phyloP scores from a whole-genome alignment of 139 green algal species.

The Chlorella sp. region DNA sequence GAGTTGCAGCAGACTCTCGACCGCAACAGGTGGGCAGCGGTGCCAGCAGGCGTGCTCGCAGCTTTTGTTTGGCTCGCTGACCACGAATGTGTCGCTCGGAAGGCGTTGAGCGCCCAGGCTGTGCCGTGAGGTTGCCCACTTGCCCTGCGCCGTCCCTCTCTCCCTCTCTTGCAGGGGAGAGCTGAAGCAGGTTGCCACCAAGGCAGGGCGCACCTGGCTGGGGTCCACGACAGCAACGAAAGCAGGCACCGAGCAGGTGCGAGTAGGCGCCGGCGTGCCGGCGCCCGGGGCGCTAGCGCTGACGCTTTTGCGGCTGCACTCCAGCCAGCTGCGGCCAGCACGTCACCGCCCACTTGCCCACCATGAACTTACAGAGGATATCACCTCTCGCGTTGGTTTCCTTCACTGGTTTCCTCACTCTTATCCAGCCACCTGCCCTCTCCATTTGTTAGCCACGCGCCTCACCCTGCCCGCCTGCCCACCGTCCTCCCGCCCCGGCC shows the following conservation, averaged over 20 bases:
- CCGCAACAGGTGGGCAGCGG: constrained; percentile 21
- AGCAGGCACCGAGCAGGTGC: constrained; percentile 44
- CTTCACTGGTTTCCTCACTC: too few relatives aligned
- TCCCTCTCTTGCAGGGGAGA: background rate
- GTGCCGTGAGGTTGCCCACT: background rate
- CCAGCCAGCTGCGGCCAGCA: too few relatives aligned
- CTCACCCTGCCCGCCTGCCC: background rate
- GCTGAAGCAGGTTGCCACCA: constrained; percentile 1
- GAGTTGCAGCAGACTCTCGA: constrained; percentile 45
- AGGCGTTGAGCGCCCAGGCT: background rate
- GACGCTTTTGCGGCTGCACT: too few relatives aligned
- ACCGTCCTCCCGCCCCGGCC: background rate
- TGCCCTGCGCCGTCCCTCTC: background rate
- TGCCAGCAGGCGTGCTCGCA: background rate
- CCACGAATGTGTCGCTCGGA: background rate
- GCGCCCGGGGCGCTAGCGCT: background rate
- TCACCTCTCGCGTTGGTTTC: too few relatives aligned
- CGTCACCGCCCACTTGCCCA: too few relatives aligned
- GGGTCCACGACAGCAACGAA: constrained; percentile 7
- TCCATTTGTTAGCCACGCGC: too few relatives aligned
- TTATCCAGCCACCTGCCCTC: background rate
- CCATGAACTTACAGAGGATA: too few relatives aligned
- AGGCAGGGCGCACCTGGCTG: constrained; percentile 4
- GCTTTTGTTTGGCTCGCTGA: background rate
- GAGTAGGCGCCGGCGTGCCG: background rate